Conservation (phyloP, 2,329 filamentous ascomycete species). For the Alternaria viburni region DNA sequence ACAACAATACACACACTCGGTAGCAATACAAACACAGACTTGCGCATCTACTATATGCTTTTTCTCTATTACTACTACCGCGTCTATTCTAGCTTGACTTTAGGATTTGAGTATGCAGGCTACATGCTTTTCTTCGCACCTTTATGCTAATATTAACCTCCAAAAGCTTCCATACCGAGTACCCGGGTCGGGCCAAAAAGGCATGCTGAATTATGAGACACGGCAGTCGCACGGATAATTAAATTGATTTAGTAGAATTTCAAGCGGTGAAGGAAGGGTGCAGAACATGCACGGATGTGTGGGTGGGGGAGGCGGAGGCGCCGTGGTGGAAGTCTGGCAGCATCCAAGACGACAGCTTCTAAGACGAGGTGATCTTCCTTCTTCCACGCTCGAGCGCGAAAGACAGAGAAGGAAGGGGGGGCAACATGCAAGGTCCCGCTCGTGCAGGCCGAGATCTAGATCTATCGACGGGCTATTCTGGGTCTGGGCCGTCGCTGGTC, state of each 20-base stretch:
- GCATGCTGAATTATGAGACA: slow-evolving; percentile 1
- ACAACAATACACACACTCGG: background rate
- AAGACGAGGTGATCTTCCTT: too few species aligned
- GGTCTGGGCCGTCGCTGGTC: background rate
- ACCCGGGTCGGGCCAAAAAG: background rate
- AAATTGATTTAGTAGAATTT: background rate
- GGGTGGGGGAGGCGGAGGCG: slow-evolving; percentile 19
- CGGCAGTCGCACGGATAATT: background rate
- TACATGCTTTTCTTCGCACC: background rate
- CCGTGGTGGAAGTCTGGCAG: background rate
- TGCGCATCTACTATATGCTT: background rate
- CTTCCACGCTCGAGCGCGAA: too few species aligned
- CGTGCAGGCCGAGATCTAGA: slow-evolving; percentile 13
- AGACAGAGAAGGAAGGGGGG: background rate
- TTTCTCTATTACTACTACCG: background rate
- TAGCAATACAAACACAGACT: slow-evolving; percentile 1
- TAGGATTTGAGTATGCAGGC: background rate
- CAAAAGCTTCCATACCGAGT: background rate
- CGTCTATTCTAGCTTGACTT: background rate
- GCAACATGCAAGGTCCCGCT: slow-evolving; percentile 24
- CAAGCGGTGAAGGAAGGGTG: slow-evolving; percentile 12
- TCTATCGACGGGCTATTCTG: too few species aligned
- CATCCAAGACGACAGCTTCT: too few species aligned
- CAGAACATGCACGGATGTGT: slow-evolving; percentile 19
- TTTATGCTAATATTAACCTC: background rate